Evolutionary conservation across 768 basidiomycete species (phyloP).

Genomic region (Termitomyces sp.): DNA sequence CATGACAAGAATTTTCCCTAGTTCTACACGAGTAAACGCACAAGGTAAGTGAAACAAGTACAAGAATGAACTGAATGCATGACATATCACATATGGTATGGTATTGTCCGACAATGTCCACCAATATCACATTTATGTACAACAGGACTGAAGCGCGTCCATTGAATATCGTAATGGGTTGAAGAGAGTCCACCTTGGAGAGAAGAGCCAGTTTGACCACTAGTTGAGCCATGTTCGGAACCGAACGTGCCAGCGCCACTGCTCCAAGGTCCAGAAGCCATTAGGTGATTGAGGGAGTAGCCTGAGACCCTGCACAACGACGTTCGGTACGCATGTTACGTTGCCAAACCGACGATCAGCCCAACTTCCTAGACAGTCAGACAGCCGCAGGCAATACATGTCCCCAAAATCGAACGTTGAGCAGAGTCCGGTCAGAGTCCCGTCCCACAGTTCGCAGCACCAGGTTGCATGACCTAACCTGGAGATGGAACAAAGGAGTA

Average conservation of each 20-base stretch:
- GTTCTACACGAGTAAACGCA: background rate
- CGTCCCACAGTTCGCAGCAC: background rate
- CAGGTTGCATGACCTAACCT: background rate
- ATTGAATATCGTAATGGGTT: background rate
- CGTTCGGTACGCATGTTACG: background rate
- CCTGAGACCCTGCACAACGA: slow-evolving; percentile 6
- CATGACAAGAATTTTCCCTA: background rate
- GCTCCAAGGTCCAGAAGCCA: background rate
- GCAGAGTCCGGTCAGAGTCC: background rate
- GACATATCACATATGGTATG: slow-evolving; percentile 1
- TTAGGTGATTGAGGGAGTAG: background rate
- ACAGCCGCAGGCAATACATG: background rate
- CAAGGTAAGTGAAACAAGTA: background rate
- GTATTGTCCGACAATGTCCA: background rate
- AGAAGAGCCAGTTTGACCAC: background rate
- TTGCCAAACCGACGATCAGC: background rate
- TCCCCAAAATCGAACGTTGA: background rate
- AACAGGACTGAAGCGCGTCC: background rate
- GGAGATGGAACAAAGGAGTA: background rate
- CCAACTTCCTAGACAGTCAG: background rate
- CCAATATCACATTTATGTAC: background rate
- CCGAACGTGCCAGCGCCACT: background rate
- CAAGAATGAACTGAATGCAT: background rate
- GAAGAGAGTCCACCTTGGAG: background rate
- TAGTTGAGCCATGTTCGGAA: background rate